Base-by-base conservation (phyloP, 495 filamentous ascomycete genomes). In the Cairneyella variabilis region DNA sequence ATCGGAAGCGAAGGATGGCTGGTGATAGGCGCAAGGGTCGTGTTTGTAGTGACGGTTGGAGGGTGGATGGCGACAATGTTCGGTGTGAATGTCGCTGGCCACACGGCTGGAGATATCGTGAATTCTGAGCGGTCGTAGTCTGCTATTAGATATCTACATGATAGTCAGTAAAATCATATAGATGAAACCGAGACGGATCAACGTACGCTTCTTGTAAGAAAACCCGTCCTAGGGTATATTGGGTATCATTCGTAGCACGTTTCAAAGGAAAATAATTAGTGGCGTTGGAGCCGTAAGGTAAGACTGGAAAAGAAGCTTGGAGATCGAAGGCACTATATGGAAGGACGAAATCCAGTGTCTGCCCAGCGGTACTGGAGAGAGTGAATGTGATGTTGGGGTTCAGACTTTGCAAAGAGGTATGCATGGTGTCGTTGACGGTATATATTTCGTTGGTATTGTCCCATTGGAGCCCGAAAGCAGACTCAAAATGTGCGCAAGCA, bases 181-280 rank as follows among this genome's bases (percentile, higher is more conserved):
- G 23, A 5, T n/a, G 2, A 6, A 45, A 10, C 9, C 9, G 1
- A 26, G 28, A 39, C 1, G 11, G 32, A 23, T 32, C n/a, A n/a
- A 23, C 61, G 40, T 77, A 80, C 38, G 78, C 73, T 69, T 82
- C 80, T 62, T 84, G 79, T 10, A 83, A 61, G 47, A 84, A 83
- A 5, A 69, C 68, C 25, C 78, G 66, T 4, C 80, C 80, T 6
- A 84, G 69, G 0, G 74, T 79, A 59, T 76, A 81, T 57, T 82
- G 79, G 0, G 63, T 71, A 12, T 69, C 61, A 54, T 81, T 78
- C 14, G 63, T 66, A 3, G 76, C 78, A 20, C 78, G 65, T 48
- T 73, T 73, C 5, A 83, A 59, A 3, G 80, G 79, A 46, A 83
- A 83, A 51, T 82, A 83, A 17, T 58, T 54, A 1, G 68, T 66